phyloP scores from a whole-genome alignment of 163 green algal species.

The Chloromonas sp. region DNA sequence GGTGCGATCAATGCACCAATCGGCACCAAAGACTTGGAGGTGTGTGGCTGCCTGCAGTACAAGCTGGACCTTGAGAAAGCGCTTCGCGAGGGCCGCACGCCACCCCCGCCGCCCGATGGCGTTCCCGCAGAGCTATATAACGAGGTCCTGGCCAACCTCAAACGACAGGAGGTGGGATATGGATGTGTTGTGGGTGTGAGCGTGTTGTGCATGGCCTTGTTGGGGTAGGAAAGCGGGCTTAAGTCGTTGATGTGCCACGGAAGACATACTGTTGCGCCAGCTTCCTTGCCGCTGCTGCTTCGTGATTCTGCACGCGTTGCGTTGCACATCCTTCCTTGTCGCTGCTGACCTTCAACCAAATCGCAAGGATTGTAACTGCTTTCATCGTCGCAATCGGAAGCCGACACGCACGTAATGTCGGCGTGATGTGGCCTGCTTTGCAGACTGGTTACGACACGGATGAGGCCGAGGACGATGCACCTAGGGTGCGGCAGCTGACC shows the following conservation, averaged over 20 bases:
- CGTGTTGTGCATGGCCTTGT: too few species aligned
- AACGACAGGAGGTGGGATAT: background rate
- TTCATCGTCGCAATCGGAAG: background rate
- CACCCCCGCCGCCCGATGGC: background rate
- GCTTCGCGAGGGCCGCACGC: background rate
- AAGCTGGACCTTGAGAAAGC: slow-evolving; percentile 1
- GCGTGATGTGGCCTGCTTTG: background rate
- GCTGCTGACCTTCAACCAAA: too few species aligned
- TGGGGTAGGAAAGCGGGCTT: too few species aligned
- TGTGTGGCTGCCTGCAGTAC: background rate
- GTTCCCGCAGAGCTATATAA: background rate
- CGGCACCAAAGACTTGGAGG: too few species aligned
- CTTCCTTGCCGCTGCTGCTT: too few species aligned
- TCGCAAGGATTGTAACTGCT: background rate
- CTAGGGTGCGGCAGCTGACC: background rate
- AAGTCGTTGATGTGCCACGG: too few species aligned
- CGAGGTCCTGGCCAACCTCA: background rate
- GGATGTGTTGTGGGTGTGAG: too few species aligned
- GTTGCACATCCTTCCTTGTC: too few species aligned
- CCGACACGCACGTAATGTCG: too few species aligned
- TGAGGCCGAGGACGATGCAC: background rate
- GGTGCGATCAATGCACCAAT: too few species aligned
- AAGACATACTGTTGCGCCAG: too few species aligned
- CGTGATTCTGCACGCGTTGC: too few species aligned
- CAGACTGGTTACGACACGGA: slow-evolving; percentile 8